phyloP scores from a whole-genome alignment of 352 stramenopile genomes.

The Globisporangium radiosum region DNA sequence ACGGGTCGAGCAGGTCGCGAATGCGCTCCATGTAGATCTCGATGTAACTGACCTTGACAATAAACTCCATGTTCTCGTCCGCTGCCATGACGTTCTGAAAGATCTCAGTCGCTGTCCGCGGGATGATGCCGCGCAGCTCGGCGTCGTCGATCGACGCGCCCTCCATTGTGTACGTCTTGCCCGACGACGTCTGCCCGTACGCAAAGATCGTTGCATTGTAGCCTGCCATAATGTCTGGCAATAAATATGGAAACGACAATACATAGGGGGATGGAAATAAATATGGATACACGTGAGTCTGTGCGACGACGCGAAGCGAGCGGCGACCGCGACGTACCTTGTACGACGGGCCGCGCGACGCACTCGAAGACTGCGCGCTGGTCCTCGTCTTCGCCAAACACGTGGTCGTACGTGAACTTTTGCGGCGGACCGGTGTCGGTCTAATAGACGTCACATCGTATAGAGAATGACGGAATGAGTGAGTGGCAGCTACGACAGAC shows the following conservation, averaged over 20 bases:
- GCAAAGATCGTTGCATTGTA: constrained; percentile 94
- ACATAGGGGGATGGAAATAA: neutral
- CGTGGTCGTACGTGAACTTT: constrained; percentile 87
- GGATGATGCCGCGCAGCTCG: constrained; percentile 83
- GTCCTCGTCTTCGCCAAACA: constrained; percentile 77
- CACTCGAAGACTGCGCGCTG: constrained; percentile 88
- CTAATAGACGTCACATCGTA: constrained; percentile 8
- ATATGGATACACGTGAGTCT: no score
- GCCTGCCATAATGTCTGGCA: constrained; percentile 82
- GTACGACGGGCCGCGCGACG: constrained; percentile 81
- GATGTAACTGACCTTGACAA: constrained; percentile 91
- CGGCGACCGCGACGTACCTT: constrained; percentile 36
- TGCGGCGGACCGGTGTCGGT: constrained; percentile 48
- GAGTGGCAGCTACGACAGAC: no score
- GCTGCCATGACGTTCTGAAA: constrained; percentile 84
- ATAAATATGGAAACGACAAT: no score
- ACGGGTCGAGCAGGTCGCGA: constrained; percentile 88
- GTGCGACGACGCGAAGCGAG: no score
- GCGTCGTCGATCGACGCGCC: constrained; percentile 81
- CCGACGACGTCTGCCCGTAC: constrained; percentile 88
- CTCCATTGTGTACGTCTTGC: constrained; percentile 89
- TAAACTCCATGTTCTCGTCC: constrained; percentile 91
- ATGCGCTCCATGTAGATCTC: constrained; percentile 97
- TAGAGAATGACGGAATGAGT: no score
- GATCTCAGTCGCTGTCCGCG: constrained; percentile 81